Evolutionary conservation across 176 grass and related monocot species (phyloP).

Genomic region (Paspalum vaginatum): DNA sequence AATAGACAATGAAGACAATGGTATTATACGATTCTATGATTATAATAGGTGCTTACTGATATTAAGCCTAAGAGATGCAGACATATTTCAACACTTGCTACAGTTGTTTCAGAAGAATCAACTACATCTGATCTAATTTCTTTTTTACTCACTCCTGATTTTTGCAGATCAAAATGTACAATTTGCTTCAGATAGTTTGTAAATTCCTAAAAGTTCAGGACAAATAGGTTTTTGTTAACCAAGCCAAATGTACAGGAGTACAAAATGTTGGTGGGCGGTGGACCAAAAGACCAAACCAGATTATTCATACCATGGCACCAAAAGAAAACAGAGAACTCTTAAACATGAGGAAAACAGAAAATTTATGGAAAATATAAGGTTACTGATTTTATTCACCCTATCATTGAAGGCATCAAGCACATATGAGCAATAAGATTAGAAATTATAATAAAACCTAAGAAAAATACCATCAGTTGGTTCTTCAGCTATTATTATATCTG

Average conservation of each 20-base stretch:
- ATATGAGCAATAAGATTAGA: constrained; percentile 3
- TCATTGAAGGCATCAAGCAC: constrained; percentile 22
- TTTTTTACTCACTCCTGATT: not conserved
- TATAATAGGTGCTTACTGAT: not conserved
- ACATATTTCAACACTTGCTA: not conserved
- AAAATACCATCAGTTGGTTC: constrained; percentile 82
- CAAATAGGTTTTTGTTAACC: not conserved
- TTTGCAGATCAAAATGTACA: not conserved
- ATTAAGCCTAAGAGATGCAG: constrained; percentile 3
- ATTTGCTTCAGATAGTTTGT: not conserved
- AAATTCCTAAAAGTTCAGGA: not conserved
- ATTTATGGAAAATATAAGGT: not conserved
- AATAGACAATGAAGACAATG: not conserved
- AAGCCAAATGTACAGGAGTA: constrained; percentile 2
- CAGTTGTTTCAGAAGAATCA: constrained; percentile 13
- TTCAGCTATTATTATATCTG: constrained; percentile 98
- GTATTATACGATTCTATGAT: not conserved
- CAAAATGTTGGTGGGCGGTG: not conserved
- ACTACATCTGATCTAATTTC: not conserved
- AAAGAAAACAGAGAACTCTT: constrained; percentile 22
- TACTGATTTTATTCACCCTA: not conserved
- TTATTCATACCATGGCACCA: constrained; percentile 12
- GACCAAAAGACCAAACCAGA: not conserved
- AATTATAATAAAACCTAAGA: not conserved
- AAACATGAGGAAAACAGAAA: not conserved